Conservation (phyloP, 2,329 filamentous ascomycete genomes). For the Colletotrichum falcatum region DNA sequence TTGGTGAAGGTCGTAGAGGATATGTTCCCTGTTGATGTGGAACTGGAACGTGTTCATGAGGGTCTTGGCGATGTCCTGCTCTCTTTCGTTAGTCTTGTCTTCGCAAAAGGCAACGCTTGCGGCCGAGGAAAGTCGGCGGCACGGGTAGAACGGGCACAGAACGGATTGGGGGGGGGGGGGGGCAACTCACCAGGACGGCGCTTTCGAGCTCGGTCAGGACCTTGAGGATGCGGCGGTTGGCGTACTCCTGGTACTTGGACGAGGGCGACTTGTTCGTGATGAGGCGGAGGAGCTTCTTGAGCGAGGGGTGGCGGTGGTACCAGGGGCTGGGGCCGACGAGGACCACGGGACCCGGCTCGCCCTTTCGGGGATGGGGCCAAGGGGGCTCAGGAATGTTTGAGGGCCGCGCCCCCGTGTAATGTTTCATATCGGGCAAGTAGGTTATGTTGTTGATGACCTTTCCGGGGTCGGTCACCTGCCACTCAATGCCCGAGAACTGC, state of each 20-base stretch:
- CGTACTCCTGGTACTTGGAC: slow-evolving; percentile 31
- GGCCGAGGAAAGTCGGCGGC: no score
- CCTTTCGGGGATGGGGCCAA: background rate
- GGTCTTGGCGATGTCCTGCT: background rate
- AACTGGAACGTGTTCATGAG: background rate
- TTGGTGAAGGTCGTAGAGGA: background rate
- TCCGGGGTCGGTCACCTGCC: slow-evolving; percentile 5
- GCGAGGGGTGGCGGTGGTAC: slow-evolving; percentile 5
- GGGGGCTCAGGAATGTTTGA: background rate
- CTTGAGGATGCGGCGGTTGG: slow-evolving; percentile 27
- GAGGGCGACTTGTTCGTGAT: slow-evolving; percentile 14
- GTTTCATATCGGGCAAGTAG: no score
- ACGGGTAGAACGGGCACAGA: no score
- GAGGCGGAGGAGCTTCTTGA: slow-evolving; percentile 33
- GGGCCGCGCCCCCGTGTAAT: no score
- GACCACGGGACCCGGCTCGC: background rate
- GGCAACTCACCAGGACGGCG: background rate
- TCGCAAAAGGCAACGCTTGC: no score
- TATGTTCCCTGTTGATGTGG: background rate
- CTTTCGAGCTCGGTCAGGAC: slow-evolving; percentile 12
- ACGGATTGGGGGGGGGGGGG: background rate
- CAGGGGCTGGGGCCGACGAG: background rate
- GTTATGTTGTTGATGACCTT: no score
- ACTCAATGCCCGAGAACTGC: slow-evolving; percentile 24
- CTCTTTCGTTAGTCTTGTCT: background rate